Conservation (phyloP, 1,139 yeast genomes). For the Geotrichum phurueaensis region DNA sequence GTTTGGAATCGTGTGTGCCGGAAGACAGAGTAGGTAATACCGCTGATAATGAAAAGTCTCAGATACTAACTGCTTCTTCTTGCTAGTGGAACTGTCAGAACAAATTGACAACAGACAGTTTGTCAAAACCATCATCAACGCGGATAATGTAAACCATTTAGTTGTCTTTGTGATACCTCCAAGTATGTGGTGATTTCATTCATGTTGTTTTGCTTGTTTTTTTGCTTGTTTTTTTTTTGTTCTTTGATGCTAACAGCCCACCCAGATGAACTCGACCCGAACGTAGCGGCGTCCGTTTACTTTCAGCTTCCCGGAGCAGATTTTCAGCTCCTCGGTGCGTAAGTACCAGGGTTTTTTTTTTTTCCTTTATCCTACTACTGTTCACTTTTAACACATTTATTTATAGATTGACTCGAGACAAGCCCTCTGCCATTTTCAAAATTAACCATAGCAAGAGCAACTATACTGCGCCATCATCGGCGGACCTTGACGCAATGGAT, state of each 20-base stretch:
- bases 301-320: slow-evolving; percentile 78
- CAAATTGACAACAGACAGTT: slow-evolving; percentile 62
- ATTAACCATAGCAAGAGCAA: slow-evolving; percentile 43
- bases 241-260: slow-evolving; percentile 20
- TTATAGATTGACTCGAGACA: slow-evolving; percentile 52
- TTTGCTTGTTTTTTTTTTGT: background rate
- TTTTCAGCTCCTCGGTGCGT: slow-evolving; percentile 67
- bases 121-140: slow-evolving; percentile 56
- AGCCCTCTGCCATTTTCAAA: slow-evolving; percentile 89
- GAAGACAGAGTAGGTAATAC: slow-evolving; percentile 34
- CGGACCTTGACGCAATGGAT: slow-evolving; percentile 35
- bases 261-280: slow-evolving; percentile 47
- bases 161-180: slow-evolving; percentile 74
- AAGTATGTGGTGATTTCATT: slow-evolving; percentile 35
- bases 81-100: slow-evolving; percentile 23
- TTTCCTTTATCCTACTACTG: background rate
- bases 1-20: slow-evolving; percentile 46
- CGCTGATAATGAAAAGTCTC: background rate
- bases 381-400: background rate
- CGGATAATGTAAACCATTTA: slow-evolving; percentile 61
- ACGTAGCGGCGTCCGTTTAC: slow-evolving; percentile 75
- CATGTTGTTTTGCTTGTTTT: background rate
- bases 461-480: slow-evolving; percentile 27
- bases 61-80: slow-evolving; percentile 33
- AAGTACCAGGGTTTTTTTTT: slow-evolving; percentile 17